Percentiles rank a stretch among this genome's conserved stretches.
These are phyloP conservation scores for Aspergillus affinis DNA, from an alignment of 495 filamentous ascomycete species.

Conservation along the genomic window DNA sequence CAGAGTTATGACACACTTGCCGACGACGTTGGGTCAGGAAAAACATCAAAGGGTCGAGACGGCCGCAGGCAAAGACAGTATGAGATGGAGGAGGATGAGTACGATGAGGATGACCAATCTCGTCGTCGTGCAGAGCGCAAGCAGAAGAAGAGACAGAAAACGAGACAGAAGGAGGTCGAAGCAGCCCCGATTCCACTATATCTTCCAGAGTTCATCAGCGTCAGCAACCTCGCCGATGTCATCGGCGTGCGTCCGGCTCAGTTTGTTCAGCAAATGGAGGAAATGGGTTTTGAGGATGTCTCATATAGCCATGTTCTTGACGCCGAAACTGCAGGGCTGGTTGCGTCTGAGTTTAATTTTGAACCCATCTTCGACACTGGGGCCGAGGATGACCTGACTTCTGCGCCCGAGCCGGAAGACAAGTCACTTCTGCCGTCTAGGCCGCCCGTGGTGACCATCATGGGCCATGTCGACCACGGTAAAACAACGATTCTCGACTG, in stretches of 20 bases:
- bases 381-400: conserved; percentile 67
- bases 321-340: conserved; percentile 83
- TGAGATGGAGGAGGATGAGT: conserved; percentile 31
- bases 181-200: conserved; percentile 62
- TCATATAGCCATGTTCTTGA: conserved; percentile 79
- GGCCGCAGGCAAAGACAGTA: conserved; percentile 24
- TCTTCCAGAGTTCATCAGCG: conserved; percentile 87
- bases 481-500: conserved; percentile 97
- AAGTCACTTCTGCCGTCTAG: conserved; percentile 65
- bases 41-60: conserved; percentile 27
- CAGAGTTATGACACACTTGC: conserved; percentile 23
- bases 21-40: conserved; percentile 15
- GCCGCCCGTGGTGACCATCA: conserved; percentile 96
- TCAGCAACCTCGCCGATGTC: conserved; percentile 77
- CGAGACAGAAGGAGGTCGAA: conserved; percentile 31
- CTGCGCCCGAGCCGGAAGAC: conserved; percentile 69
- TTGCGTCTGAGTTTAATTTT: conserved; percentile 90
- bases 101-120: conserved; percentile 36
- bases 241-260: conserved; percentile 69
- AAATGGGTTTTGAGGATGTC: conserved; percentile 78
- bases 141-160: conserved; percentile 47
- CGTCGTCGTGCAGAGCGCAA: conserved; percentile 41
- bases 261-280: conserved; percentile 71
- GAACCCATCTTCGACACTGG: conserved; percentile 79
- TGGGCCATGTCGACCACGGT: conserved; percentile 99